Evolutionary conservation across 345 rosid species (phyloP), one percentile per base, ranked within the genome.

Genomic region (Ceriops zippeliana): DNA sequence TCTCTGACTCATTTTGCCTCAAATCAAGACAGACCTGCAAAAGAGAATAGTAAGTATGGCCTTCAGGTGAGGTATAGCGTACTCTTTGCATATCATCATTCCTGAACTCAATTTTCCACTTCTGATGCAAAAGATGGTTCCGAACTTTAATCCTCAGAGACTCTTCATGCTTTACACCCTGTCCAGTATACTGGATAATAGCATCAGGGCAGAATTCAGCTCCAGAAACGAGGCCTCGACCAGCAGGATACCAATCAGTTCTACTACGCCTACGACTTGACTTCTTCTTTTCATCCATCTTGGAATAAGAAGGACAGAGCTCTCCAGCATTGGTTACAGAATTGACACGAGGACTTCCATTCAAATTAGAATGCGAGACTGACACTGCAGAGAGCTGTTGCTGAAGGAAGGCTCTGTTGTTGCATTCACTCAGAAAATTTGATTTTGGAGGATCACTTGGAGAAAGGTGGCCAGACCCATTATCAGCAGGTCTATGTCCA

Each of bases 1-100:
- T 52, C 51, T 61, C 60, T 16, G 13, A 15, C 1, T 58, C 52
- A 19, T 28, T 24, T 64, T 70, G 47, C 27, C 24, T 54, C 73
- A 91, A 57, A 69, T 58, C 70, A 28, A 47, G 61, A 75, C 92
- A 90, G 47, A 79, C 85, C 70, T 69, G 72, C 38, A 62, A 65
- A 79, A 92, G 87, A 73, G 98, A 92, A 32, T 69, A 53, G 75
- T 82, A 86, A 24, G 24, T 7, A 66, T 76, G 77, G 21, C 89
- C 84, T 52, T 72, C 66, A 71, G 98, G 98, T 58, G 96, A 83
- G 60, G 63, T 37, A 70, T 88, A 92, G 64, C 90, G 92, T 16
- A 77, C 49, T 65, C 85, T 86, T 4, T 0, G 22, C 6, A 2
- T 20, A 46, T 5, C 42, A 42, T 69, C 37, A 5, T 15, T 73